Evolutionary conservation across 1,139 yeast species (phyloP).

Genomic region (Blastobotrys raffinosifermentans): DNA sequence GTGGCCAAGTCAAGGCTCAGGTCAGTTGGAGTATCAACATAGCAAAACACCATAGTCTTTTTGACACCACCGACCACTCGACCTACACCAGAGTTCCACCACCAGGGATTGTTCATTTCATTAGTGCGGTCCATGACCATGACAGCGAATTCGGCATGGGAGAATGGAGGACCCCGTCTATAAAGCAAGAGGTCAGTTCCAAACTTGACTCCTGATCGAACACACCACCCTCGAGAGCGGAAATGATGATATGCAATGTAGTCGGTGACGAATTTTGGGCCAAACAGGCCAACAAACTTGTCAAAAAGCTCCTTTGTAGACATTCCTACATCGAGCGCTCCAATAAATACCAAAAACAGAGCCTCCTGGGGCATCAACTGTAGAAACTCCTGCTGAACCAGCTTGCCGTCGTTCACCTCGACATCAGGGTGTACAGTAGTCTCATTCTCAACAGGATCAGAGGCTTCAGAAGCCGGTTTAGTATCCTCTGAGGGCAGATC

Average conservation of each 20-base stretch:
- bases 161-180: constrained; percentile 89
- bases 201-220: constrained; percentile 82
- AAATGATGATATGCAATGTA: constrained; percentile 83
- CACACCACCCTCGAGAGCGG: constrained; percentile 92
- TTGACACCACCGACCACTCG: constrained; percentile 86
- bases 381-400: constrained; percentile 53
- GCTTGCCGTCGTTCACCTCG: constrained; percentile 33
- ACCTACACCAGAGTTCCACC: constrained; percentile 58
- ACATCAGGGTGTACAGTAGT: constrained; percentile 5
- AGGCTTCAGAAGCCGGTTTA: constrained; percentile 10
- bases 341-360: constrained; percentile 54
- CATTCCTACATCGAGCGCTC: constrained; percentile 32
- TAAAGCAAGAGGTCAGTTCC: constrained; percentile 80
- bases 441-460: constrained; percentile 8
- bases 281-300: constrained; percentile 9
- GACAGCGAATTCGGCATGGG: constrained; percentile 82
- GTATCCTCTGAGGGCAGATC: constrained; percentile 8
- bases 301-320: constrained; percentile 13
- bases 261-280: constrained; percentile 30
- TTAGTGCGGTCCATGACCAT: constrained; percentile 40
- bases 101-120: constrained; percentile 43
- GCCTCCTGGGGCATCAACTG: constrained; percentile 76
- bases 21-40: constrained; percentile 49
- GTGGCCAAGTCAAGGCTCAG: constrained; percentile 26
- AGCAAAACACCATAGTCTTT: constrained; percentile 66